A percentile compares a stretch with the other conserved stretches of the same genome.
phyloP scores from a whole-genome alignment of 2,329 filamentous ascomycete species.

The Cercospora sp. region DNA sequence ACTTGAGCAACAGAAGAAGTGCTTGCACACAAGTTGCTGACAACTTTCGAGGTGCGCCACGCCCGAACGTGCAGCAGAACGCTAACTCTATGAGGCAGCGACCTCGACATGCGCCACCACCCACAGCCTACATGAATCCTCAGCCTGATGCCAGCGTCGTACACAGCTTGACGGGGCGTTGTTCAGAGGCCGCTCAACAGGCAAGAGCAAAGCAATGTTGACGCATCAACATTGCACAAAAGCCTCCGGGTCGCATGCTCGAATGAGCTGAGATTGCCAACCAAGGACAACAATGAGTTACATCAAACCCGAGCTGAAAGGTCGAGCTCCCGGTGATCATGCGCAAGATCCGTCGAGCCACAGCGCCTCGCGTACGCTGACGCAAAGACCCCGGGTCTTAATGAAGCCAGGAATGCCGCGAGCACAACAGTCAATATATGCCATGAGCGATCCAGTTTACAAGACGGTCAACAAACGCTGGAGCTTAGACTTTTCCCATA shows the following conservation, averaged over 20 bases:
- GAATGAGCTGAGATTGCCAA: background rate
- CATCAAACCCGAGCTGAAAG: background rate
- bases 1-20: background rate
- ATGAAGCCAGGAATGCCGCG: background rate
- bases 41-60: background rate
- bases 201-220: background rate
- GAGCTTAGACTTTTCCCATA: background rate
- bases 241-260: background rate
- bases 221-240: background rate
- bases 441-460: background rate
- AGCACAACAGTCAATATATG: background rate
- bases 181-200: background rate
- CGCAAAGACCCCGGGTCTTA: background rate
- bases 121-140: background rate
- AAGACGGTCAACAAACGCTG: background rate
- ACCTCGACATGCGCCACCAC: background rate
- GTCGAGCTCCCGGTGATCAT: background rate
- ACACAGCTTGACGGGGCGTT: background rate
- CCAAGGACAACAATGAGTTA: background rate
- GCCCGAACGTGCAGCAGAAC: background rate
- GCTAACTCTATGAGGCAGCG: background rate
- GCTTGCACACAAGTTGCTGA: background rate
- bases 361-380: background rate
- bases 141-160: background rate
- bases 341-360: background rate